Evolutionary conservation across 352 stramenopile species (phyloP), one percentile per base, ranked within the genome.

Genomic region (Halophytophthora polymorphica): DNA sequence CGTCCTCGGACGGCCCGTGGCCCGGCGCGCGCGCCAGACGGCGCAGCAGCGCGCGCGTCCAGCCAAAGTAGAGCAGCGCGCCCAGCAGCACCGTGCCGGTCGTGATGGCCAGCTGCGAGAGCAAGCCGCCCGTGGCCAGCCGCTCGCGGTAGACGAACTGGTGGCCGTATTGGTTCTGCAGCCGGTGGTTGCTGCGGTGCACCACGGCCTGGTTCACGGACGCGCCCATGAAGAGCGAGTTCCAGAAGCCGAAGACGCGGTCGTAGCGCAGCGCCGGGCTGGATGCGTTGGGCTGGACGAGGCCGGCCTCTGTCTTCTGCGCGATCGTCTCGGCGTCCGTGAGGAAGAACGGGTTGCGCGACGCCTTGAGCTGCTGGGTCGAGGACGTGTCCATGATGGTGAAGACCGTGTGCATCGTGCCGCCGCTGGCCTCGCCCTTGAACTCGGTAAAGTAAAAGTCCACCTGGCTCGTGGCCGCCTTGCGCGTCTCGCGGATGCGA

Each of bases 171-270:
- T 61, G 61, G 44, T 69, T 59, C 17, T 73, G 54, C 18, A 85
- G 64, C 6, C 86, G 56, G 42, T 68, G 72, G 62, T 91, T 91
- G 48, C 58, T 81, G 38, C 80, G 77, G 59, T 89, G 78, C 15
- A 97, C 85, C 28, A 93, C 46, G 6, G 77, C 73, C 29, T 85
- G 70, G 58, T 98, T 97, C 43, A 94, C 73, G 1, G 51, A 62
- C 0, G 65, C 69, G 58, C 96, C 91, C 35, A 96, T 58, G 58
- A 96, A 97, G 21, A 76, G 18, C 23, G 75, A 74, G 47, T 81
- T 77, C 74, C 70, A 88, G 11, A 57, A 69, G 50, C 72, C 39
- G 25, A 94, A 56, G 50, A 79, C 69, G 62, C 91, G 76, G 37
- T 89, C 81, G 56, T 82, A 95, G 10, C 67, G 64, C 14, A 96